A percentile compares a stretch with the other conserved stretches of the same genome.
These are phyloP conservation scores for Hibiscus tridactylites DNA, from an alignment of 345 rosid species.

Conservation along the genomic window DNA sequence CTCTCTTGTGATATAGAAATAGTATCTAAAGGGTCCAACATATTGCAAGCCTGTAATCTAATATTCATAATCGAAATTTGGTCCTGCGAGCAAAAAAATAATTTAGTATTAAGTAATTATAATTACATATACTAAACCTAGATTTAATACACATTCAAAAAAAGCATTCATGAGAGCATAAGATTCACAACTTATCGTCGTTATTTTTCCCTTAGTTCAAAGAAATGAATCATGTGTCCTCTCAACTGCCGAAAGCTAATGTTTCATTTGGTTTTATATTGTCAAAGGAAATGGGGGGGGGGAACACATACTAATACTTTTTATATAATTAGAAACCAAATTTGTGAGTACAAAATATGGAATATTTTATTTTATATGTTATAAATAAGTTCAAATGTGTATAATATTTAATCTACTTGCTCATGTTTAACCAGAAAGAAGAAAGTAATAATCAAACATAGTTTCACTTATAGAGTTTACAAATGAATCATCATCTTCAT, in stretches of 20 bases:
- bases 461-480: background rate
- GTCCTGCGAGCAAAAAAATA: constrained; percentile 29
- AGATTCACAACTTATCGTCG: background rate
- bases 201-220: background rate
- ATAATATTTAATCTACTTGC: background rate
- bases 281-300: background rate
- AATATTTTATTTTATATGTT: background rate
- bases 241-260: background rate
- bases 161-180: background rate
- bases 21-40: constrained; percentile 19
- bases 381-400: background rate
- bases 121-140: background rate
- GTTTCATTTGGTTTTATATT: background rate
- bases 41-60: constrained; percentile 38
- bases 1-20: constrained; percentile 17
- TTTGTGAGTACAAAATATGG: no score
- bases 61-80: constrained; percentile 28
- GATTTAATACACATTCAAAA: background rate
- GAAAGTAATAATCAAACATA: background rate
- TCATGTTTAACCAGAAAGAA: background rate
- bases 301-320: background rate
- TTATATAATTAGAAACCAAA: background rate
- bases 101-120: background rate
- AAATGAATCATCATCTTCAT: background rate
- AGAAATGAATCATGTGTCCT: background rate